Conservation (phyloP, 352 stramenopile species). For the Pseudoperonospora humuli region DNA sequence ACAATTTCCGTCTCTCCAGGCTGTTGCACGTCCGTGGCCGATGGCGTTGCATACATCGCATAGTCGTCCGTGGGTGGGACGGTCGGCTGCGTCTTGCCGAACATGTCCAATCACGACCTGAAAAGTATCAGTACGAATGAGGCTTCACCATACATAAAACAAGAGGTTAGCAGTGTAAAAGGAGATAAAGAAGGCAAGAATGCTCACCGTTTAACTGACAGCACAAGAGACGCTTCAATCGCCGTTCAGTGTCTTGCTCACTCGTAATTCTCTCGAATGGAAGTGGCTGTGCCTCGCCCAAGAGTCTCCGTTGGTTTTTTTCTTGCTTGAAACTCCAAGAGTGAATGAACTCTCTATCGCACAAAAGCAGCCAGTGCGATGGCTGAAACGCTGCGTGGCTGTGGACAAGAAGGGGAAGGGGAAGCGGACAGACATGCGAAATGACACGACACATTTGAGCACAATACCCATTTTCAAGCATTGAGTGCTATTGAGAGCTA, state of each 20-base stretch:
- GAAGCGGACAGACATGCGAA: slow-evolving; percentile 6
- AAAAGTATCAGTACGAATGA: slow-evolving; percentile 18
- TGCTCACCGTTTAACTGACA: slow-evolving; percentile 2
- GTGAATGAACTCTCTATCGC: slow-evolving; percentile 11
- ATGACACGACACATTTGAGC: background rate
- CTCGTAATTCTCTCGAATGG: slow-evolving; percentile 34
- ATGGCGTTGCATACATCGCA: slow-evolving; percentile 56
- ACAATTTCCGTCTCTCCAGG: slow-evolving; percentile 54
- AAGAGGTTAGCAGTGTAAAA: background rate
- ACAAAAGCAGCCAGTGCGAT: slow-evolving; percentile 15
- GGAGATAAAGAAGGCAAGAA: background rate
- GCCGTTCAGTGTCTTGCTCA: slow-evolving; percentile 17
- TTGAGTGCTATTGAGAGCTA: too few relatives aligned
- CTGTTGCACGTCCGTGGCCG: slow-evolving; percentile 27
- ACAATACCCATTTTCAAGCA: slow-evolving; percentile 1
- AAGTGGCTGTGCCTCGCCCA: background rate
- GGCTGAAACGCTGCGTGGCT: slow-evolving; percentile 1
- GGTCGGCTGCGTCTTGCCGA: slow-evolving; percentile 41
- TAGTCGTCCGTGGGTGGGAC: slow-evolving; percentile 44
- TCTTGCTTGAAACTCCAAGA: slow-evolving; percentile 20
- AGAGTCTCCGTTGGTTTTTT: slow-evolving; percentile 20
- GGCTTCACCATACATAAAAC: background rate
- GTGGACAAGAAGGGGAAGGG: slow-evolving; percentile 1
- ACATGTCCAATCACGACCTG: slow-evolving; percentile 26
- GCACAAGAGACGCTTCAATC: slow-evolving; percentile 1